Conservation (phyloP, 345 rosid species). For the Nephelium lappaceum region DNA sequence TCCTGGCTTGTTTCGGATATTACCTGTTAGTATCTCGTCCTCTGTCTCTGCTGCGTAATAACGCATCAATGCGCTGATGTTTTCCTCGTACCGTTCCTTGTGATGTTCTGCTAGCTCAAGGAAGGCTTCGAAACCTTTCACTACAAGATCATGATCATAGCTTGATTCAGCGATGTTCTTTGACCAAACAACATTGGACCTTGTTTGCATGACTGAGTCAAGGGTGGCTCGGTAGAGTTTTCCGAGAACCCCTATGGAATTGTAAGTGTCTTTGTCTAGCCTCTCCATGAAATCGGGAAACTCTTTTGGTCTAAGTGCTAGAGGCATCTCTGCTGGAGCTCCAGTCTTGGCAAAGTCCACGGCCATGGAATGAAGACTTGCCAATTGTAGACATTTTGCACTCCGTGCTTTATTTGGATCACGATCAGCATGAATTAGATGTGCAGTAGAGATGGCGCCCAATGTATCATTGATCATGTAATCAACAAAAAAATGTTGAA, state of each 20-base stretch:
- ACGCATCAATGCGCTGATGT: constrained; percentile 58
- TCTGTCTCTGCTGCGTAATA: constrained; percentile 65
- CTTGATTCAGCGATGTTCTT: constrained; percentile 38
- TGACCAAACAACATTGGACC: constrained; percentile 41
- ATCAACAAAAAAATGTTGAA: constrained; percentile 76
- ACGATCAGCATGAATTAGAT: constrained; percentile 83
- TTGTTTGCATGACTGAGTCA: constrained; percentile 30
- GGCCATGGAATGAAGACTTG: constrained; percentile 88
- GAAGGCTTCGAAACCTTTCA: constrained; percentile 58
- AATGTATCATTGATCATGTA: constrained; percentile 90
- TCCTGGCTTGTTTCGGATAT: constrained; percentile 52
- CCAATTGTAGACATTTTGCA: constrained; percentile 70
- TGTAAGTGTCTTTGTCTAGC: constrained; percentile 56
- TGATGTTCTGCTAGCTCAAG: constrained; percentile 50
- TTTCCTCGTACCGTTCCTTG: constrained; percentile 63
- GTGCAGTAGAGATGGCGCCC: constrained; percentile 93
- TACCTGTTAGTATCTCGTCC: constrained; percentile 92
- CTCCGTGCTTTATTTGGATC: constrained; percentile 79
- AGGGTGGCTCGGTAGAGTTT: constrained; percentile 73
- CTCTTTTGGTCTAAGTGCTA: constrained; percentile 69
- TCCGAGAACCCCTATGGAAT: constrained; percentile 64
- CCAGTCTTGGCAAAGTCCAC: constrained; percentile 97
- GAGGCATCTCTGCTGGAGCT: constrained; percentile 93
- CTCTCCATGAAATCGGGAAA: constrained; percentile 96
- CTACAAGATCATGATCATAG: constrained; percentile 71